Base-by-base conservation (phyloP, 139 green algal species). In the Closterium sp. region DNA sequence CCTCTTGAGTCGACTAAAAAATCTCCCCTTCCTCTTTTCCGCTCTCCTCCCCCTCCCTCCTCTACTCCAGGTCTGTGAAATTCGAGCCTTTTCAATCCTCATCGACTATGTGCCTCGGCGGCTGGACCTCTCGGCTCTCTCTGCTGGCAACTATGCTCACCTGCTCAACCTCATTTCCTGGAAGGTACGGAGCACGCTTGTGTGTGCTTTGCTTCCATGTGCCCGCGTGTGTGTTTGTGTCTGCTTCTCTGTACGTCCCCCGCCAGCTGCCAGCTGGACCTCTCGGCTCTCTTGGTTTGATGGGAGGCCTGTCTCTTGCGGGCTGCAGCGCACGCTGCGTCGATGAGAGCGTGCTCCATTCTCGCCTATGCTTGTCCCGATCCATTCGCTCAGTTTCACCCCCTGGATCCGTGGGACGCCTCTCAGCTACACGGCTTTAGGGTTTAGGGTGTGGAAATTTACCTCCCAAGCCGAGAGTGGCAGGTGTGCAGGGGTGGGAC, bases 121-220 rank as follows among this genome's bases (percentile, higher is more conserved):
- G 16, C 21, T 90, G 31, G 38, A 90, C 34, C 34, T 90, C 4
- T n/a, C n/a, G 3, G 30, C 85, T 5, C 30, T 88, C 30, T n/a
- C 33, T 55, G 85, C n/a, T 33, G 87, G 87, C 33, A 84, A 90
- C 5, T 90, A 90, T 25, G 87, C 36, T 10, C 33, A 90, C 9
- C 87, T 90, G 1, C 87, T 90, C 35, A 90, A 90, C 87, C 38
- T 90, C 30, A 36, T 90, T 16, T 30, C 28, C 23, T 90, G 87
- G 87, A 34, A 90, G 87, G 69, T 84, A 7, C 9, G n/a, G n/a
- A n/a, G n/a, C n/a, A n/a, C n/a, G 69, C 8, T 55, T 55, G 36
- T 84, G 69, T 84, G 64, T 16, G 12, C n/a, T n/a, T n/a, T n/a
- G n/a, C n/a, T n/a, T n/a, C n/a, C n/a, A n/a, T n/a, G n/a, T n/a